Evolutionary conservation across 1,284 basidiomycete species (phyloP).

Genomic region (Tetrapyrgos nigripes): DNA sequence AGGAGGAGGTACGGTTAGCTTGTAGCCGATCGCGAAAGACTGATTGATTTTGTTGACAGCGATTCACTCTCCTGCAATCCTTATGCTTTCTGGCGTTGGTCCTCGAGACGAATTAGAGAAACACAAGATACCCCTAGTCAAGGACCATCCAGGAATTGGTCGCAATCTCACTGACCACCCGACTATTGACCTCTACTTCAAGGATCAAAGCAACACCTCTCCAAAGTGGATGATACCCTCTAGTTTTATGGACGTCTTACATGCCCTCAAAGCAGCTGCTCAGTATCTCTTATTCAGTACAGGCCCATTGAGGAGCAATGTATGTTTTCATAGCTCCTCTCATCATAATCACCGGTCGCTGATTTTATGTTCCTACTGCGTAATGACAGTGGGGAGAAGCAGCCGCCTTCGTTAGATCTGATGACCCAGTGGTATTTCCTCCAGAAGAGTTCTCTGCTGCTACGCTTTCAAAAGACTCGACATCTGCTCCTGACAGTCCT

Average conservation of each 20-base stretch:
- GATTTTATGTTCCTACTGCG: too few species aligned
- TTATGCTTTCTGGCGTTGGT: constrained; percentile 76
- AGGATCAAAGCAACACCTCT: constrained; percentile 52
- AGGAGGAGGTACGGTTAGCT: constrained; percentile 69
- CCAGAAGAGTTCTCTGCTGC: constrained; percentile 41
- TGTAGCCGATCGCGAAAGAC: constrained; percentile 56
- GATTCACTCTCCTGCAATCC: constrained; percentile 47
- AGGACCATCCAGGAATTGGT: constrained; percentile 66
- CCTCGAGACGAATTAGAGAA: constrained; percentile 57
- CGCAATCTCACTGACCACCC: constrained; percentile 66
- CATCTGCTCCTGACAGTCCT: constrained; percentile 60
- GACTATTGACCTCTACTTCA: constrained; percentile 53
- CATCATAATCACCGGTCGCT: too few species aligned
- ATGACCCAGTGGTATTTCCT: constrained; percentile 60
- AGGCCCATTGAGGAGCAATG: constrained; percentile 61
- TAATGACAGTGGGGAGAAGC: constrained; percentile 63
- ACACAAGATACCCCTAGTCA: constrained; percentile 56
- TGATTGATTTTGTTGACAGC: too few species aligned
- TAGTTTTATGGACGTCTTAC: constrained; percentile 38
- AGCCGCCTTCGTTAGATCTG: constrained; percentile 61
- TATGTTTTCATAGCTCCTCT: constrained; percentile 32
- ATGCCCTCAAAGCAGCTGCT: constrained; percentile 38
- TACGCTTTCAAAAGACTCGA: constrained; percentile 51
- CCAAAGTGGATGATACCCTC: constrained; percentile 47
- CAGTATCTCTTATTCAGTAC: constrained; percentile 52